phyloP scores from a whole-genome alignment of 176 grass and related monocot genomes.

The Hyparrhenia diplandra region DNA sequence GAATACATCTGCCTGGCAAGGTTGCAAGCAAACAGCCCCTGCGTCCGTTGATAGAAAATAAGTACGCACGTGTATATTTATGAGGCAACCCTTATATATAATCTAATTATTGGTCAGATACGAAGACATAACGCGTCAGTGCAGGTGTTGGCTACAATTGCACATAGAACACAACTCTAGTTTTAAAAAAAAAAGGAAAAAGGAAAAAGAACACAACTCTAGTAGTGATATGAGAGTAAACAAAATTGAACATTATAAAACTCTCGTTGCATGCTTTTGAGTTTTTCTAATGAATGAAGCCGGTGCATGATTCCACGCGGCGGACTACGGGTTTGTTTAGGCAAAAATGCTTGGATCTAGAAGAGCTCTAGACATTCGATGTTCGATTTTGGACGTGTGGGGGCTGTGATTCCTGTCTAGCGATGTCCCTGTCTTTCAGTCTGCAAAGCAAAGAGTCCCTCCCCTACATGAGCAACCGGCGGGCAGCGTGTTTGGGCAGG shows the following conservation, averaged over 20 bases:
- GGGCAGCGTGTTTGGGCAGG: background rate
- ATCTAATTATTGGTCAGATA: too few relatives aligned
- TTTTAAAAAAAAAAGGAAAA: too few relatives aligned
- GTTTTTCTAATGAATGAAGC: background rate
- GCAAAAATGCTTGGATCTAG: background rate
- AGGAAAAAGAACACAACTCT: too few relatives aligned
- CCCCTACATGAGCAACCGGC: constrained; percentile 17
- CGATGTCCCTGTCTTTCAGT: background rate
- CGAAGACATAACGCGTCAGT: too few relatives aligned
- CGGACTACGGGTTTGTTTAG: background rate
- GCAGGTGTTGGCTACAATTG: too few relatives aligned
- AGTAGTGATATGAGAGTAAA: too few relatives aligned
- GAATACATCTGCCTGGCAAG: too few relatives aligned
- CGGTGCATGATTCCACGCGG: background rate
- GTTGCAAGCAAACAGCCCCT: too few relatives aligned
- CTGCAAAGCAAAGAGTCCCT: background rate
- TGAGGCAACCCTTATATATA: too few relatives aligned
- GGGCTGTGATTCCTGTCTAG: background rate
- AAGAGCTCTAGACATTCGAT: background rate
- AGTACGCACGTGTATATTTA: too few relatives aligned
- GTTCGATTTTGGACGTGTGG: background rate
- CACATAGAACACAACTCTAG: too few relatives aligned
- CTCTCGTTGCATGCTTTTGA: background rate
- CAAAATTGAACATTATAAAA: background rate
- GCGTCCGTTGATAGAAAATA: too few relatives aligned